Evolutionary conservation across 768 basidiomycete species (phyloP), one percentile per base, ranked within the genome.

Genomic region (Mycena alexandri): DNA sequence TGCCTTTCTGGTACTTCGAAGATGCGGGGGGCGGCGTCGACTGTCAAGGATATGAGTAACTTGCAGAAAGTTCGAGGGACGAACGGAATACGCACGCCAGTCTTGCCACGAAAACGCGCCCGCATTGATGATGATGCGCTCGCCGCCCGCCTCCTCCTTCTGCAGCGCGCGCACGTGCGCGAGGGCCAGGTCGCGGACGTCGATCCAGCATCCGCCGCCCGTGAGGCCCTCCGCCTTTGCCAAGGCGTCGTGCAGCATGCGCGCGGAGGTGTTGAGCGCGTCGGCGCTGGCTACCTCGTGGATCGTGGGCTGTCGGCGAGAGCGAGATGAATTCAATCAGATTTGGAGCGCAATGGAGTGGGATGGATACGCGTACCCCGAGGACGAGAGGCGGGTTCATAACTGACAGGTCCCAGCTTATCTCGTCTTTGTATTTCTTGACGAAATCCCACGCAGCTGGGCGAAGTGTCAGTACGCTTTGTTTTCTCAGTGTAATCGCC

Each of bases 161-260:
- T 81, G 79, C 13, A 91, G 77, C 4, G 88, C 86, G 6, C 76
- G 74, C 2, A 82, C 80, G 70, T 91, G 90, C 0, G 85, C 88
- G 19, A 78, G 75, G 0, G 85, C 88, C 36, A 86, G 73, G 71
- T 89, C 86, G 19, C 83, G 80, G 2, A 86, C 84, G 58, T 87
- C 83, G 25, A 85, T 63, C 79, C 80, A 85, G 36, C 68, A 68
- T 1, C 72, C 69, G 9, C 77, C 76, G n/a, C 70, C 60, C 70
- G 33, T 66, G 70, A 22, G 71, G 69, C 19, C 72, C 64, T 2
- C 70, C 55, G 47, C 68, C 46, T 36, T 69, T 70, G 17, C 60
- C 58, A 84, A 75, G 14, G 73, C 67, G 22, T 79, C 66, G 73
- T 80, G 80, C 74, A 81, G 83, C 0, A 66, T 48, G 2, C 61